Base-by-base conservation (phyloP, 2,329 filamentous ascomycete species). In the Cadophora gregata region DNA sequence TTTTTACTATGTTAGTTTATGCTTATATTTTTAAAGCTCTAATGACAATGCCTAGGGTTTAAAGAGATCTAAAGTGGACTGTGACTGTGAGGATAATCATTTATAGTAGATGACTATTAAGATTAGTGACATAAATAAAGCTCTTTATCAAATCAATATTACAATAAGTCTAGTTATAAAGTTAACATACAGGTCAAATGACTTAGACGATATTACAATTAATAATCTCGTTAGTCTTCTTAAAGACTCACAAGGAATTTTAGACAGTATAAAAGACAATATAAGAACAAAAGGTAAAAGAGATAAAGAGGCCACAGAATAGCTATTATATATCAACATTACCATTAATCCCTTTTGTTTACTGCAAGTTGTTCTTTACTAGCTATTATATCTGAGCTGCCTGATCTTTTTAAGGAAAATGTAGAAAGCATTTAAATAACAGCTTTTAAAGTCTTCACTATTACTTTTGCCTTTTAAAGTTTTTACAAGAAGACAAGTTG, bases 361-460 rank as follows among this genome's bases (percentile, higher is more conserved):
- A 42, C 33, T 59, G 55, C 55, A 42, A 12, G 24, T 59, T 59
- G 55, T 38, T 59, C 33, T 59, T 21, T 19, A 33, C 33, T 59
- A 7, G 55, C 55, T 12, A 38, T 59, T 59, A 21, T 33, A 45
- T 59, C 19, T 19, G 29, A 55, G 33, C 55, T 27, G 36, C 55
- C 55, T 59, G 33, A 59, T 21, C 55, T 59, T 42, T 59, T 7
- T 21, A 36, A 58, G 14, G 29, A 58, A 38, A 19, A 58, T 58
- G 19, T 58, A 58, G 31, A 58, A 59, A 59, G 33, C 33, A 45
- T 59, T 21, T 19, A 21, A 59, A 71, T 68, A 25, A 71, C 56
- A 63, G 67, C 69, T 63, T 71, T 62, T 50, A 71, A 68, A 59
- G 60, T 66, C 25, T 66, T 61, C 27, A 69, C 59, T 31, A 66